phyloP scores from a whole-genome alignment of 306 rosid genomes.

The Benincasa hispida region DNA sequence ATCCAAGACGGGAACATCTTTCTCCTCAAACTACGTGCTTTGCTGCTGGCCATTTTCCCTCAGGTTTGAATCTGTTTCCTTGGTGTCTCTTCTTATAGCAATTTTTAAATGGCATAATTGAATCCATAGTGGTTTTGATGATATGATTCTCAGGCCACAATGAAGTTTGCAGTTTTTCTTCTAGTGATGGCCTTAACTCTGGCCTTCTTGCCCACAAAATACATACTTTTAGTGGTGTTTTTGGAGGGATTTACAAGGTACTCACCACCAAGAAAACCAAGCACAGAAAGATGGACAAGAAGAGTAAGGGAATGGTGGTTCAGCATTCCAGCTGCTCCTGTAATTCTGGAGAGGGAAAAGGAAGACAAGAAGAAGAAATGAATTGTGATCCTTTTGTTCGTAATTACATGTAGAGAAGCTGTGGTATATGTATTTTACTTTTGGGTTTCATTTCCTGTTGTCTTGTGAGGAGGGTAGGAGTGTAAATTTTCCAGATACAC shows the following conservation, averaged over 20 bases:
- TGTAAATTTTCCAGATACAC: background rate
- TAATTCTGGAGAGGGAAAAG: constrained; percentile 61
- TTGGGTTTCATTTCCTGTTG: background rate
- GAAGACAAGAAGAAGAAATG: constrained; percentile 82
- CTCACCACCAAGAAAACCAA: constrained; percentile 62
- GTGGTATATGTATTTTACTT: background rate
- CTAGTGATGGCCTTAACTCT: constrained; percentile 36
- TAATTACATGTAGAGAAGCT: background rate
- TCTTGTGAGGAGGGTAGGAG: background rate
- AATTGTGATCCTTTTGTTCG: background rate
- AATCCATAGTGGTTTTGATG: constrained; percentile 9
- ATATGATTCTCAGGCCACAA: constrained; percentile 52
- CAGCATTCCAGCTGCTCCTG: constrained; percentile 99
- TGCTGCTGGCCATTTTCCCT: constrained; percentile 65
- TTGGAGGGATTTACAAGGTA: constrained; percentile 59
- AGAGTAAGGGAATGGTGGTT: constrained; percentile 96
- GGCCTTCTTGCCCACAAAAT: constrained; percentile 50
- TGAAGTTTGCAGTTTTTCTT: constrained; percentile 51
- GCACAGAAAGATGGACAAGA: constrained; percentile 72
- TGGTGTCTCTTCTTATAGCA: constrained; percentile 4
- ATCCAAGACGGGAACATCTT: constrained; percentile 66
- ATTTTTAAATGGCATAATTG: background rate
- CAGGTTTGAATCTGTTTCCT: constrained; percentile 40
- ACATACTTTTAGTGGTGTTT: constrained; percentile 40
- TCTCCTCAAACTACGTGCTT: constrained; percentile 73